Base-by-base conservation (phyloP, 352 stramenopile genomes). In the Paralagenidium karlingii region DNA sequence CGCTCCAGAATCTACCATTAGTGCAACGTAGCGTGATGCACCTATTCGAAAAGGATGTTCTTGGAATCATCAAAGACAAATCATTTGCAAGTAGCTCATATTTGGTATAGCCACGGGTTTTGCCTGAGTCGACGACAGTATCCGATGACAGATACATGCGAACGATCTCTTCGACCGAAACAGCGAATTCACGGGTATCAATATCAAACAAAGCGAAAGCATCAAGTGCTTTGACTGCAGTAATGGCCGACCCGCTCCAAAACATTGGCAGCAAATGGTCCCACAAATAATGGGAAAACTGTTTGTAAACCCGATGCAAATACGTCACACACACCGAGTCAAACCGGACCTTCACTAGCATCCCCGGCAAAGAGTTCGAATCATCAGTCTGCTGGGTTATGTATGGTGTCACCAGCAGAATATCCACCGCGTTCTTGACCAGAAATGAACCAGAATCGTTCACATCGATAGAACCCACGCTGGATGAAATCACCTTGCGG, bases 271-370 rank as follows among this genome's bases (percentile, higher is more conserved):
- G 11, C 20, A 86, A 16, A 32, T 87, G 66, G 32, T 90, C 76
- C 32, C 55, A 33, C 15, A 87, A 20, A 39, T 78, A 89, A 41
- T 89, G 73, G 12, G 83, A 56, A 29, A 87, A 82, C 45, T 92
- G 79, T 40, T 92, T 92, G 58, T 82, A 85, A 24, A 92, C 67
- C 24, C 79, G 74, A 49, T 90, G 79, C 20, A 92, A 53, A 33
- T 92, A 89, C 29, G 74, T 56, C n/a, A 85, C 49, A 39, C 73
- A 82, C 8, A 90, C 67, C 1, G 79, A 84, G 40, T 92, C 79
- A 18, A 92, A 51, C 3, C 75, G 74, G 38, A 68, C 36, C 22
- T 53, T 29, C 2, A 54, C 34, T 8, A 43, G 3, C 5, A 33
- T 25, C 12, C 10, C 18, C 5, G 16, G 19, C 30, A 36, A 22